Conservation (phyloP, 2,329 filamentous ascomycete species). For the Thermomyces lanuginosus region DNA sequence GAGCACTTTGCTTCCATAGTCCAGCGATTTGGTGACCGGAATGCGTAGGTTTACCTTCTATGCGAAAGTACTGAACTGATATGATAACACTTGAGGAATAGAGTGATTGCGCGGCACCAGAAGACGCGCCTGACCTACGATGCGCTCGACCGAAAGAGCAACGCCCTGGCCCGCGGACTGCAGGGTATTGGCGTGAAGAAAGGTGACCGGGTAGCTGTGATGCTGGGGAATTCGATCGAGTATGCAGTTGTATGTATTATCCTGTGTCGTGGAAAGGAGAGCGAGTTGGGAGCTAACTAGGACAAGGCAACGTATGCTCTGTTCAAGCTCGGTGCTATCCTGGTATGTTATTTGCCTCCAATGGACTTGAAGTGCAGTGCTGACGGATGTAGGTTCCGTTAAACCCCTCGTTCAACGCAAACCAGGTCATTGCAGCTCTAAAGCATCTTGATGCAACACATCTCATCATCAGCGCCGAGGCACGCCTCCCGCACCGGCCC, state of each 20-base stretch:
- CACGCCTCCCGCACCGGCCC: constrained; percentile 54
- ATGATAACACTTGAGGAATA: constrained; percentile 11
- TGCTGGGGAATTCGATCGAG: constrained; percentile 69
- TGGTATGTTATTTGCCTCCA: constrained; percentile 40
- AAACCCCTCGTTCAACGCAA: constrained; percentile 73
- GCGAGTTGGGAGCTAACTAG: constrained; percentile 1
- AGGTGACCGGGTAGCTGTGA: constrained; percentile 72
- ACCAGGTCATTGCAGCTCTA: constrained; percentile 63
- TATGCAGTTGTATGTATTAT: constrained; percentile 49
- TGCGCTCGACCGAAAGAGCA: constrained; percentile 58
- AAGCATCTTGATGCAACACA: constrained; percentile 56
- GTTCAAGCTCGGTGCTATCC: constrained; percentile 84
- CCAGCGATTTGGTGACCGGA: constrained; percentile 26
- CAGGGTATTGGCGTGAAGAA: constrained; percentile 56
- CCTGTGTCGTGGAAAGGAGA: constrained; percentile 6
- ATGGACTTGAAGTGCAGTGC: too few relatives aligned
- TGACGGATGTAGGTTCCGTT: constrained; percentile 49
- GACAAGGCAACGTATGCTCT: constrained; percentile 55
- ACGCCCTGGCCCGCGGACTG: constrained; percentile 56
- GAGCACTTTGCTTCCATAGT: constrained; percentile 32
- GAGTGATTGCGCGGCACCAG: constrained; percentile 46
- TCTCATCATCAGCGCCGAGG: constrained; percentile 73
- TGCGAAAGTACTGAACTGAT: constrained; percentile 1
- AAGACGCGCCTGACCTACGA: constrained; percentile 53
- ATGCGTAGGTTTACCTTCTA: constrained; percentile 32